phyloP scores from a whole-genome alignment of 1,284 basidiomycete species.

The Heliocybe sulcata region DNA sequence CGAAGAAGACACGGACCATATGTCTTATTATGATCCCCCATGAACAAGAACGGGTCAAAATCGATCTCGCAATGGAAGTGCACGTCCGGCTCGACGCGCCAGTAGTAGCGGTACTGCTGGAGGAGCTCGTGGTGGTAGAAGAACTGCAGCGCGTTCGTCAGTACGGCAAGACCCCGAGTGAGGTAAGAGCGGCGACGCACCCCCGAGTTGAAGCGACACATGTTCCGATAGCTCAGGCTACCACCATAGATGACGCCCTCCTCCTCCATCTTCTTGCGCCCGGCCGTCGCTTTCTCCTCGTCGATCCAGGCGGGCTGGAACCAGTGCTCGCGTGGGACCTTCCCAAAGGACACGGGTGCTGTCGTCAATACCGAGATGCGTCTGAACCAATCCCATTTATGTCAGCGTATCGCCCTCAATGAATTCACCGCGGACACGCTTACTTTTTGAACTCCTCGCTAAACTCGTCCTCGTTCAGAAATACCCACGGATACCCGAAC shows the following conservation, averaged over 20 bases:
- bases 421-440: not conserved
- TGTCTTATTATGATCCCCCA: conserved; percentile 80
- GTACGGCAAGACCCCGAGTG: not conserved
- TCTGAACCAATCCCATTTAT: conserved; percentile 21
- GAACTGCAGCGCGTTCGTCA: conserved; percentile 23
- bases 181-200: conserved; percentile 24
- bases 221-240: conserved; percentile 30
- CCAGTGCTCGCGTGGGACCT: conserved; percentile 38
- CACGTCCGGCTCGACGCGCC: conserved; percentile 72
- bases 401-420: too few species aligned
- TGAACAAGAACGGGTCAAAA: conserved; percentile 85
- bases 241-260: conserved; percentile 60
- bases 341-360: conserved; percentile 33
- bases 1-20: conserved; percentile 47
- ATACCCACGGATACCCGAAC: conserved; percentile 15
- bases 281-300: conserved; percentile 50
- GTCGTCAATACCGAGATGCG: conserved; percentile 30
- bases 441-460: conserved; percentile 37
- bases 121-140: conserved; percentile 49
- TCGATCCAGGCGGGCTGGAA: conserved; percentile 68
- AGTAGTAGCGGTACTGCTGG: conserved; percentile 54
- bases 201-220: conserved; percentile 62
- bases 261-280: conserved; percentile 50
- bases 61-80: conserved; percentile 84
- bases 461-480: conserved; percentile 41